Conservation (phyloP, 495 filamentous ascomycete genomes). For the Penicillium fimorum region DNA sequence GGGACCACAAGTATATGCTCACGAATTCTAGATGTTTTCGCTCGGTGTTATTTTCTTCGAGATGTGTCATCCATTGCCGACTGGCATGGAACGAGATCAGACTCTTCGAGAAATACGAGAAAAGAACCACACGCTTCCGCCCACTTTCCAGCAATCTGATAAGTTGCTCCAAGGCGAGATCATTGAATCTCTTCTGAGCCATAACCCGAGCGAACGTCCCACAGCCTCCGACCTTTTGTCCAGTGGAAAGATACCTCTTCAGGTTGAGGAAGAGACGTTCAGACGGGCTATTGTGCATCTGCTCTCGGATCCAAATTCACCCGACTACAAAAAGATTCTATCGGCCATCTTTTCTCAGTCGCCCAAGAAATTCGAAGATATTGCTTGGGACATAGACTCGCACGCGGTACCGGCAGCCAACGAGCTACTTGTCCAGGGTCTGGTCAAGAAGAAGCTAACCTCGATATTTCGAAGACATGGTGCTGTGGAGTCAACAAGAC, state of each 20-base stretch:
- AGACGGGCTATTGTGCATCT: conserved; percentile 75
- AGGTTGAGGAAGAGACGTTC: conserved; percentile 90
- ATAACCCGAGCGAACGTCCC: conserved; percentile 76
- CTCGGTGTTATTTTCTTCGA: conserved; percentile 97
- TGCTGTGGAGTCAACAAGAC: conserved; percentile 75
- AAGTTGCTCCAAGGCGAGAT: conserved; percentile 73
- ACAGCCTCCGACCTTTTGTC: conserved; percentile 82
- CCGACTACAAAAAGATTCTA: conserved; percentile 87
- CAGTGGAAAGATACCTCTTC: conserved; percentile 82
- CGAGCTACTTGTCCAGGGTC: conserved; percentile 67
- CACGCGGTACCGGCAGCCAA: conserved; percentile 53
- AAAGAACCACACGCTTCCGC: conserved; percentile 64
- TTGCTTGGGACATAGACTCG: conserved; percentile 78
- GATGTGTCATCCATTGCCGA: conserved; percentile 82
- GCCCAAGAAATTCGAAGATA: conserved; percentile 74
- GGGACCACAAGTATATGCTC: conserved; percentile 7
- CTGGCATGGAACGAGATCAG: conserved; percentile 84
- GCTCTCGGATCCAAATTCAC: conserved; percentile 72
- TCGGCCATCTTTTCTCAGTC: conserved; percentile 74
- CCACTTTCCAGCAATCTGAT: conserved; percentile 71
- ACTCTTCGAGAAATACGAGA: conserved; percentile 70
- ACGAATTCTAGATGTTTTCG: conserved; percentile 77
- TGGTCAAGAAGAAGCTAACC: conserved; percentile 72
- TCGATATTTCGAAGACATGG: conserved; percentile 89
- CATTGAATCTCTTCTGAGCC: conserved; percentile 74